Evolutionary conservation across 176 grass and related monocot species (phyloP).

Genomic region (Avena eriantha): DNA sequence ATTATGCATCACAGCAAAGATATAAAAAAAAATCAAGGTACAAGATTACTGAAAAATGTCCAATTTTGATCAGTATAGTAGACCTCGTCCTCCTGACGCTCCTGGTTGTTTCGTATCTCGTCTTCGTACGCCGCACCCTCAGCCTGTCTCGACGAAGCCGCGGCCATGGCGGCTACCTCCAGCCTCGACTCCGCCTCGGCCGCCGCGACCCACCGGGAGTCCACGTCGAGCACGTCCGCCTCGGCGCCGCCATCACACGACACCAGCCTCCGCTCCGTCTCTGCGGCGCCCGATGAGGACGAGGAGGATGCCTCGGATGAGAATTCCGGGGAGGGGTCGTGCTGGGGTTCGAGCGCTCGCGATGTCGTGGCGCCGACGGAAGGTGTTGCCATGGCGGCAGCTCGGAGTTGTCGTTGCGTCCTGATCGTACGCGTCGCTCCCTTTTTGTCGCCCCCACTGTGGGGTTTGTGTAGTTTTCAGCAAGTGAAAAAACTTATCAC

Average conservation of each 20-base stretch:
- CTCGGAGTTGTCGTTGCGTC: not conserved
- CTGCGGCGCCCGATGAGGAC: not conserved
- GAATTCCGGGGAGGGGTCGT: not conserved
- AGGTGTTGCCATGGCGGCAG: constrained; percentile 35
- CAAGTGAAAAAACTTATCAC: not conserved
- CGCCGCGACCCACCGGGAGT: constrained; percentile 34
- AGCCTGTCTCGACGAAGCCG: not conserved
- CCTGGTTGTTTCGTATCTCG: constrained; percentile 42
- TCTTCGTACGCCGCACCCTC: not conserved
- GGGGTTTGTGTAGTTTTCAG: not conserved
- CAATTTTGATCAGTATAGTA: not conserved
- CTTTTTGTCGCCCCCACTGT: not conserved
- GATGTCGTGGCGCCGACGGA: not conserved
- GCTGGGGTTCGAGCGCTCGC: not conserved
- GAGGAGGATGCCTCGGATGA: constrained; percentile 26
- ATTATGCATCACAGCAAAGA: not conserved
- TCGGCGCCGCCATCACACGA: not conserved
- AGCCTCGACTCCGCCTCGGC: constrained; percentile 39
- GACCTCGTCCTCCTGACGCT: constrained; percentile 46
- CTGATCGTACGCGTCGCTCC: not conserved
- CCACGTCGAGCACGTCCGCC: constrained; percentile 46
- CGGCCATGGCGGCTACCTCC: not conserved
- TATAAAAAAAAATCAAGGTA: not conserved
- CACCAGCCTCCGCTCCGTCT: not conserved
- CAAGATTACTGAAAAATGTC: not conserved